Evolutionary conservation across 352 stramenopile species (phyloP).

Genomic region (Globisporangium paroecandrum): DNA sequence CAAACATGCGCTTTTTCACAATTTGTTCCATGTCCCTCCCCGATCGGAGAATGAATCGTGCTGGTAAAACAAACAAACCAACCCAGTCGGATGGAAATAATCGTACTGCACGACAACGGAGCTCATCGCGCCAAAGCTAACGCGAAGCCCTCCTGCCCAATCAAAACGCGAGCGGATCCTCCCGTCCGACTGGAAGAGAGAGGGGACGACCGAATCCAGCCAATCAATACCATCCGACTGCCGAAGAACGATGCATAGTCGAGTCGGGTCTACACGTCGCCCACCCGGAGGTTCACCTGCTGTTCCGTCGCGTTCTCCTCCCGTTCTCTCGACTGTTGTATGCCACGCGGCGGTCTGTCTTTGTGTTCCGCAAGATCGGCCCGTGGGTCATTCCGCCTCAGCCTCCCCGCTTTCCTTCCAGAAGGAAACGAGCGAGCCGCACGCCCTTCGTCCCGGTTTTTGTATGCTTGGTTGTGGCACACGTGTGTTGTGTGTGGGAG

Average conservation of each 20-base stretch:
- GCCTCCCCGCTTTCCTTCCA: neutral
- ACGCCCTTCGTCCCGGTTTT: neutral
- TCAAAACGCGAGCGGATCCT: neutral
- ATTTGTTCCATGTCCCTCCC: too few relatives aligned
- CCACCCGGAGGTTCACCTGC: neutral
- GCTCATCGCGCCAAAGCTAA: neutral
- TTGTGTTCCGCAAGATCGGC: constrained; percentile 7
- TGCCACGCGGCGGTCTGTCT: neutral
- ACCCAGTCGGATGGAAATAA: constrained; percentile 1
- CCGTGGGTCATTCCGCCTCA: neutral
- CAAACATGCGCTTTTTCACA: too few relatives aligned
- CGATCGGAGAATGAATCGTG: too few relatives aligned
- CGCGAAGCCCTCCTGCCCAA: neutral
- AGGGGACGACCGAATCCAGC: neutral
- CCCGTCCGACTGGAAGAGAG: constrained; percentile 6
- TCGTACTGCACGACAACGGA: neutral
- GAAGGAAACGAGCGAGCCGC: neutral
- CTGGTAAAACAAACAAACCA: neutral
- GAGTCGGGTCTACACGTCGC: constrained; percentile 6
- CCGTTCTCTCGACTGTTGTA: constrained; percentile 4
- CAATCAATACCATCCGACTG: constrained; percentile 7
- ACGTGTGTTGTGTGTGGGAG: too few relatives aligned
- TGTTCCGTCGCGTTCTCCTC: constrained; percentile 12
- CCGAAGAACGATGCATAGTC: constrained; percentile 1
- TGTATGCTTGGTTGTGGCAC: neutral